Base-by-base conservation (phyloP, 2,329 filamentous ascomycete species). In the Xylaria multiplex region DNA sequence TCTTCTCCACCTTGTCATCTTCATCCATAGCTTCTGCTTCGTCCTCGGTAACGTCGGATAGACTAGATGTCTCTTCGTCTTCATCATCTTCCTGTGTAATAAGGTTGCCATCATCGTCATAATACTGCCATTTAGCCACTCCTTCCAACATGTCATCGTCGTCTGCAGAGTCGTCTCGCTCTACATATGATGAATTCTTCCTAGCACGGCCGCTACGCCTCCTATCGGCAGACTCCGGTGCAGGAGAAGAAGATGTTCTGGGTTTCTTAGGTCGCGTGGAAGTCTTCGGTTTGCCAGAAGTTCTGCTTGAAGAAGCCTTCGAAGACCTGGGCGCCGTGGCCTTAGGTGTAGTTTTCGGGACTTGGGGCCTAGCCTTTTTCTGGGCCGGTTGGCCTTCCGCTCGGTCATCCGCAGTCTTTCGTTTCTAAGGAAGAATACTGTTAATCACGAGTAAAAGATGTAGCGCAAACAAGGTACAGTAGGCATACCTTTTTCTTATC, bases 401-500 rank as follows among this genome's bases (percentile, higher is more conserved):
- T 64, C 79, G 77, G 50, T 88, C 86, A 52, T 86, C 81, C 52
- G 77, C 77, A 3, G 84, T 84, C 75, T 87, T 88, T 58, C 86
- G 85, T 74, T 88, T 89, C 86, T 88, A 71, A 27, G 32, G 16
- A 11, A 22, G 40, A 60, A 73, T 78, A 67, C 79, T 71, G 77
- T 69, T 57, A 70, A 52, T 59, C 43, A 43, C 32, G 27, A 65
- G 46, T 55, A 52, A 46, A 6, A 66, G 16, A 22, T 48, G 8
- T 37, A 37, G 22, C 13, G 27, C 30, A 56, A n/a, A 7, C 6
- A 6, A 50, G 13, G 22, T 62, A 54, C 52, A 54, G 22, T 52
- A 4, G 43, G 71, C 79, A 58, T 79, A 87, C 86, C 82, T 90
- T 93, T 77, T 96, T 89, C 73, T 90, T 89, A 65, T 97, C 92